These are phyloP conservation scores for Fusarium hainanense DNA, from an alignment of 2,329 filamentous ascomycete genomes.

Conservation along the genomic window DNA sequence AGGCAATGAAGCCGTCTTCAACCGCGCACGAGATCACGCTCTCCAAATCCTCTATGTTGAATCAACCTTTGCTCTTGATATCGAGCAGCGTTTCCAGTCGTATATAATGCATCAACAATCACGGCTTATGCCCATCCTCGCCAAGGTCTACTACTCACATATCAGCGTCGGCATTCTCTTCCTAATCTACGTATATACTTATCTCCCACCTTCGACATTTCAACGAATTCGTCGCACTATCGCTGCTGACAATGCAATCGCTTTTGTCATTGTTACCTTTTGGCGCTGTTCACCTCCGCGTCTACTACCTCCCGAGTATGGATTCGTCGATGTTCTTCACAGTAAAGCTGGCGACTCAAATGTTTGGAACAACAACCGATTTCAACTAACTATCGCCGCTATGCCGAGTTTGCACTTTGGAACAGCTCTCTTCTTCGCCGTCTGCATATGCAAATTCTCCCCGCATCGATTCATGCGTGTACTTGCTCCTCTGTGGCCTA, in stretches of 20 bases:
- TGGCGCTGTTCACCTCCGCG: conserved; percentile 63
- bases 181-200: conserved; percentile 61
- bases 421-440: conserved; percentile 52
- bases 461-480: conserved; percentile 52
- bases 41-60: conserved; percentile 55
- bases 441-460: conserved; percentile 52
- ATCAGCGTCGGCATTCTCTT: conserved; percentile 59
- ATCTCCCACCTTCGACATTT: conserved; percentile 53
- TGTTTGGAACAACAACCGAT: conserved; percentile 58
- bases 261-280: conserved; percentile 59
- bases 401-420: conserved; percentile 63
- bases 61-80: conserved; percentile 50
- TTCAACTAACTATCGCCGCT: conserved; percentile 60
- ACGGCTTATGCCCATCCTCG: conserved; percentile 54
- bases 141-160: conserved; percentile 59
- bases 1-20: conserved; percentile 53
- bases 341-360: conserved; percentile 42
- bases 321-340: conserved; percentile 60
- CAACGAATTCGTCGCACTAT: conserved; percentile 58
- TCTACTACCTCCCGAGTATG: conserved; percentile 58
- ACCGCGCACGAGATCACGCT: conserved; percentile 54
- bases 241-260: conserved; percentile 60
- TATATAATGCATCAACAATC: conserved; percentile 52
- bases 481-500: conserved; percentile 57
- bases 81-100: conserved; percentile 55